These are phyloP conservation scores for Apiospora malaysiana DNA, from an alignment of 2,329 filamentous ascomycete genomes.

Conservation along the genomic window DNA sequence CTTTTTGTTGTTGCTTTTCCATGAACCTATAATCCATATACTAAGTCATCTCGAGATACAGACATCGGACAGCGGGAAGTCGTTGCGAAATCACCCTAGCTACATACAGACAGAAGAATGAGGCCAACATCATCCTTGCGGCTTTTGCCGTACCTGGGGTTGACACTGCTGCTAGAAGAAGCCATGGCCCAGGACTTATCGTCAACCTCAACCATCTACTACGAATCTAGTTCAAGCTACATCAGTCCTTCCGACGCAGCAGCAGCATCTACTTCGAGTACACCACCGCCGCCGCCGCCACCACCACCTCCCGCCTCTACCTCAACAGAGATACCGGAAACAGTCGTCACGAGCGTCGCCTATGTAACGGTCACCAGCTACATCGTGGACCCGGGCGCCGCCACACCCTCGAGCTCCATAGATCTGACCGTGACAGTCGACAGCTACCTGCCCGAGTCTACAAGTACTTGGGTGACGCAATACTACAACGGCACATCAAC, in stretches of 20 bases:
- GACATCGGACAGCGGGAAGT: background rate
- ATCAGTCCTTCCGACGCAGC: background rate
- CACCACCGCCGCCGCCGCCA: background rate
- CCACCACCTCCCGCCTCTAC: background rate
- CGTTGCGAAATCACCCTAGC: too few relatives aligned
- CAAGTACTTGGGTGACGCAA: background rate
- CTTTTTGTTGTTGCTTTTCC: background rate
- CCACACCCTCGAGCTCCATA: background rate
- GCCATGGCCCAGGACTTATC: background rate
- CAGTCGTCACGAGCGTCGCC: background rate
- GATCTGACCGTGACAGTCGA: background rate
- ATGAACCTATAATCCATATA: background rate
- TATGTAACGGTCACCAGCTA: background rate
- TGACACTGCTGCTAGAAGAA: background rate
- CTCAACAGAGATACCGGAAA: background rate
- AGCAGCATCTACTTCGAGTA: background rate
- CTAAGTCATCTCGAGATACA: background rate
- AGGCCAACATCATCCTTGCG: background rate
- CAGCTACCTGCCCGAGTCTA: background rate
- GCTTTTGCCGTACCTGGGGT: conserved; percentile 1
- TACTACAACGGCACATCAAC: background rate
- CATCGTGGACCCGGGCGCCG: background rate
- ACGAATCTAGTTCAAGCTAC: background rate
- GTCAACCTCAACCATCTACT: background rate
- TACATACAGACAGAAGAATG: background rate